Evolutionary conservation across 169 alveolate genomes (phyloP), one percentile per base, ranked within the genome.

Genomic region (Cryptosporidium muris): DNA sequence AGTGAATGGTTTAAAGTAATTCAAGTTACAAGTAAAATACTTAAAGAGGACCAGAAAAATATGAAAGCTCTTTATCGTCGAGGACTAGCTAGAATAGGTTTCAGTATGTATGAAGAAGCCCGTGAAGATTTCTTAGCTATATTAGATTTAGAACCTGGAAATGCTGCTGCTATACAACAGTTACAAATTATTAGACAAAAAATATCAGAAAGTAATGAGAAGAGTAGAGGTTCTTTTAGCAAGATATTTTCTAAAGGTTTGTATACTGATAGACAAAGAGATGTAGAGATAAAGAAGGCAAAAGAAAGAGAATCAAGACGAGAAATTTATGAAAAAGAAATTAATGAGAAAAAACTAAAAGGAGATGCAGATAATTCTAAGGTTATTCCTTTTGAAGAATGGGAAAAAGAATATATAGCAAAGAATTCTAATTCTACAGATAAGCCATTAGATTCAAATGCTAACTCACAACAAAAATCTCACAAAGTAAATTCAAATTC

Each of bases 211-310:
- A 88, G 80, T 51, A 89, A 89, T 64, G 89, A 89, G 63, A 85
- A 90, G 58, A 89, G 58, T 51, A 90, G 66, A 40, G 65, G 92
- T 88, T 94, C 94, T 38, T 93, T 89, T 81, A 92, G 95, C 6
- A 89, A 92, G 43, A 85, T 93, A 54, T 93, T 93, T 54, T 90
- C 92, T 63, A 37, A 37, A 53, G 94, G 91, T 7, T 91, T 74
- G 42, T 74, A 74, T 51, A 58, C 92, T 11, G 96, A 95, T 4
- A 88, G 90, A 48, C 93, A 93, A 74, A 91, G 89, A 14, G 96
- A 93, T 74, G 89, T 93, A 9, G 94, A 91, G 52, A 66, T 58
- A 51, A 74, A 37, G 68, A 74, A 58, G 67, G 60, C 54, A 48
- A 94, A 93, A 74, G 92, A 89, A 63, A 81, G 90, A 34, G 74